Percentiles rank a stretch among this genome's conserved stretches.
Evolutionary conservation across 768 basidiomycete species (phyloP).

Genomic region (Hypholoma fasciculare): DNA sequence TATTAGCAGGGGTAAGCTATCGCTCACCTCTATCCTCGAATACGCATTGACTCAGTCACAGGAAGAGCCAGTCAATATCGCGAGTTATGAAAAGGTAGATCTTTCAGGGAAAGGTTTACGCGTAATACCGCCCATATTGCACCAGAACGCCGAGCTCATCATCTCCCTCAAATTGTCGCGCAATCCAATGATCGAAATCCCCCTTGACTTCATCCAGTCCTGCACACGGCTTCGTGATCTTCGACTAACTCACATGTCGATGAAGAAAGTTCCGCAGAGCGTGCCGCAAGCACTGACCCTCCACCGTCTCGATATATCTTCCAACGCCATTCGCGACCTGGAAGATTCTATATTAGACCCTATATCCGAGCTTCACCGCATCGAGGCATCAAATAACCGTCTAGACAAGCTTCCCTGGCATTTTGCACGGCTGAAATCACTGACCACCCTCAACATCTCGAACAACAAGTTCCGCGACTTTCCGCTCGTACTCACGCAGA

Average conservation of each 20-base stretch:
- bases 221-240: constrained; percentile 84
- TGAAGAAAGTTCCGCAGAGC: constrained; percentile 89
- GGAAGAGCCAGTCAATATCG: constrained; percentile 75
- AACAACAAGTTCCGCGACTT: constrained; percentile 89
- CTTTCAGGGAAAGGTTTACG: constrained; percentile 78
- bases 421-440: constrained; percentile 70
- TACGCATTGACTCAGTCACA: constrained; percentile 25
- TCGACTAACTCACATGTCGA: constrained; percentile 85
- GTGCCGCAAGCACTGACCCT: constrained; percentile 75
- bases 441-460: constrained; percentile 87
- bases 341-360: constrained; percentile 83
- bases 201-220: constrained; percentile 92
- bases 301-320: constrained; percentile 83
- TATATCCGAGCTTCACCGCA: constrained; percentile 63
- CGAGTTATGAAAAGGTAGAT: constrained; percentile 77
- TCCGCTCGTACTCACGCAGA: constrained; percentile 72
- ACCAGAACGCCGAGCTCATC: constrained; percentile 83
- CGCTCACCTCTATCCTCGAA: background rate
- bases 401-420: constrained; percentile 85
- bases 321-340: constrained; percentile 87
- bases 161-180: constrained; percentile 84
- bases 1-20: constrained; percentile 59
- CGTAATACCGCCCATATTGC: constrained; percentile 85
- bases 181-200: constrained; percentile 95
- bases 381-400: constrained; percentile 89